Conservation (phyloP, 73 alveolate species). For the Symbiodinium natans region DNA sequence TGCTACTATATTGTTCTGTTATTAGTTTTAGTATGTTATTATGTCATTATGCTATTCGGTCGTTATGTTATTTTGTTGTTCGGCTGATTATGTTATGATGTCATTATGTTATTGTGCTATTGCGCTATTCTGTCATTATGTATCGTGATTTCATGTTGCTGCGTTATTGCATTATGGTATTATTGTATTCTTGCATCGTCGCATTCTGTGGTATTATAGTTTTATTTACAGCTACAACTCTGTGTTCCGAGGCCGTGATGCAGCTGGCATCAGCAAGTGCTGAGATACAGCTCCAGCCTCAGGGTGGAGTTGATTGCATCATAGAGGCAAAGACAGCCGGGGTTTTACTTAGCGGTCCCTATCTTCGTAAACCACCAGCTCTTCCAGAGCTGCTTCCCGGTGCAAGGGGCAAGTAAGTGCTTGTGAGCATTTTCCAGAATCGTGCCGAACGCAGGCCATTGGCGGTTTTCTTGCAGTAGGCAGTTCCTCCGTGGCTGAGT, state of each 20-base stretch:
- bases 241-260: not conserved
- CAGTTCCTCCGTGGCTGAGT: not conserved
- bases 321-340: no score
- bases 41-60: not conserved
- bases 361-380: no score
- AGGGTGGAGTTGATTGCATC: not conserved
- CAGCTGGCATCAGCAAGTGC: conserved; percentile 85
- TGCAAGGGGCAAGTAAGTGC: no score
- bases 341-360: no score
- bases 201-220: no score
- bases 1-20: not conserved
- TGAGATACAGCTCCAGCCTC: conserved; percentile 33
- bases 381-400: no score
- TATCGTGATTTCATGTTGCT: no score
- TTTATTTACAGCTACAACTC: not conserved
- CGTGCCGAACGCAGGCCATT: conserved; percentile 36
- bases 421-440: not conserved
- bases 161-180: no score
- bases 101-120: not conserved
- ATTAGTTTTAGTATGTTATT: not conserved
- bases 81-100: not conserved
- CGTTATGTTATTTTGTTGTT: not conserved
- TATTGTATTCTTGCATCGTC: no score
- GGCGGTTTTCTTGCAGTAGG: conserved; percentile 91
- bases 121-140: not conserved